Conservation (phyloP, 1,284 basidiomycete genomes). For the Ustilago hordei region DNA sequence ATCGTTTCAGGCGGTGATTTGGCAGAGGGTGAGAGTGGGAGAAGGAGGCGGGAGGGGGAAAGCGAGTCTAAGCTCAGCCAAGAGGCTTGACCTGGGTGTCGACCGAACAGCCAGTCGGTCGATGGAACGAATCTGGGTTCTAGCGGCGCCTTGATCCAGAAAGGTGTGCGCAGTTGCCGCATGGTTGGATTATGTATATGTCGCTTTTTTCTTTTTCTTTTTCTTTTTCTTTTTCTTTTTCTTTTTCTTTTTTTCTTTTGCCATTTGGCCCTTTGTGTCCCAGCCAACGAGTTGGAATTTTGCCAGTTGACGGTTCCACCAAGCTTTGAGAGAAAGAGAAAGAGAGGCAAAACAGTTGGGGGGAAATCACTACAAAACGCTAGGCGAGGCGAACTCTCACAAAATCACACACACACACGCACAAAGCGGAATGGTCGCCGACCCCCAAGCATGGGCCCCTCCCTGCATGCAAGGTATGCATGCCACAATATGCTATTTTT, state of each 20-base stretch:
- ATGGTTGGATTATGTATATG: neutral
- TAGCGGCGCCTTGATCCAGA: conserved; percentile 5
- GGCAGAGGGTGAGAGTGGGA: neutral
- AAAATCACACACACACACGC: neutral
- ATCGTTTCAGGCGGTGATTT: neutral
- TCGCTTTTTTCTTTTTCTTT: no score
- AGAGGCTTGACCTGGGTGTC: neutral
- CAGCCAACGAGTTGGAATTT: neutral
- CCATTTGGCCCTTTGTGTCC: neutral
- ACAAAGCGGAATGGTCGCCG: conserved; percentile 1
- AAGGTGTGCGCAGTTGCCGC: neutral
- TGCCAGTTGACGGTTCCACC: neutral
- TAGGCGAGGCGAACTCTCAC: no score
- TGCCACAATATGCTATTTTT: neutral
- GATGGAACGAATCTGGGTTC: neutral
- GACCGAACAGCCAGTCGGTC: neutral
- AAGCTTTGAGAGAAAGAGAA: no score
- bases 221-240: no score
- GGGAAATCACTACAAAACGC: neutral
- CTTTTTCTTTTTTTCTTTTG: no score
- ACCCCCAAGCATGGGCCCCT: conserved; percentile 8
- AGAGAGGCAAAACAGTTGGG: neutral
- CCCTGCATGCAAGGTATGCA: conserved; percentile 1
- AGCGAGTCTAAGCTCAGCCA: neutral
- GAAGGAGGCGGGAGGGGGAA: neutral